phyloP scores from a whole-genome alignment of 2,329 filamentous ascomycete species.

The Aspergillus intermedius region DNA sequence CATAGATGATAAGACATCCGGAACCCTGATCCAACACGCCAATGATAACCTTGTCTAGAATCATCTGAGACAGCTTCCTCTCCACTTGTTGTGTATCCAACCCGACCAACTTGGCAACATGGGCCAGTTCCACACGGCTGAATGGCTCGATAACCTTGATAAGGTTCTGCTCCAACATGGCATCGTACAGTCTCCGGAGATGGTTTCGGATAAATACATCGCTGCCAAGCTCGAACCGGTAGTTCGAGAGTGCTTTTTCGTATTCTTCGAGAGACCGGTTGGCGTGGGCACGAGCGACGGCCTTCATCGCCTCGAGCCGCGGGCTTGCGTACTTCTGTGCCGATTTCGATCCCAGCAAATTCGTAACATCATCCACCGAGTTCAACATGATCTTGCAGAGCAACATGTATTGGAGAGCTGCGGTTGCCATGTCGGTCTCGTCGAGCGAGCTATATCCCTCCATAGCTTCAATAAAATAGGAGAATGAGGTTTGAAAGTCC shows the following conservation, averaged over 20 bases:
- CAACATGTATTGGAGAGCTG: conserved; percentile 97
- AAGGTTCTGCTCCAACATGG: conserved; percentile 98
- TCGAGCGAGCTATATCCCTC: conserved; percentile 95
- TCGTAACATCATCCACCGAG: conserved; percentile 89
- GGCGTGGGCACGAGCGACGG: conserved; percentile 88
- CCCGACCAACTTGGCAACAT: conserved; percentile 96
- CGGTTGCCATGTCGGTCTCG: conserved; percentile 82
- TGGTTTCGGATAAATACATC: conserved; percentile 97
- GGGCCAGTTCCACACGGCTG: conserved; percentile 90
- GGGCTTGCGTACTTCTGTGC: conserved; percentile 93
- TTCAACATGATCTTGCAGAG: conserved; percentile 99
- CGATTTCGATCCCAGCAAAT: conserved; percentile 91
- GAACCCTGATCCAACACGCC: conserved; percentile 95
- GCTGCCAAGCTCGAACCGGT: conserved; percentile 86
- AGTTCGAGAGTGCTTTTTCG: conserved; percentile 81
- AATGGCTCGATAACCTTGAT: conserved; percentile 99
- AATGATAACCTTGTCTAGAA: conserved; percentile 97
- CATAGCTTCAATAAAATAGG: conserved; percentile 98
- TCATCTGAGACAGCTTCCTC: conserved; percentile 98
- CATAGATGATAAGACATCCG: conserved; percentile 94
- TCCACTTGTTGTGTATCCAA: conserved; percentile 95
- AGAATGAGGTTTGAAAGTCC: conserved; percentile 98
- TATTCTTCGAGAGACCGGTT: conserved; percentile 97
- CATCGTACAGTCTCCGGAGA: conserved; percentile 89
- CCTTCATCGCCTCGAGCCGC: conserved; percentile 98